Conservation (phyloP, 768 basidiomycete genomes). For the Agaricus sinodeliciosus region DNA sequence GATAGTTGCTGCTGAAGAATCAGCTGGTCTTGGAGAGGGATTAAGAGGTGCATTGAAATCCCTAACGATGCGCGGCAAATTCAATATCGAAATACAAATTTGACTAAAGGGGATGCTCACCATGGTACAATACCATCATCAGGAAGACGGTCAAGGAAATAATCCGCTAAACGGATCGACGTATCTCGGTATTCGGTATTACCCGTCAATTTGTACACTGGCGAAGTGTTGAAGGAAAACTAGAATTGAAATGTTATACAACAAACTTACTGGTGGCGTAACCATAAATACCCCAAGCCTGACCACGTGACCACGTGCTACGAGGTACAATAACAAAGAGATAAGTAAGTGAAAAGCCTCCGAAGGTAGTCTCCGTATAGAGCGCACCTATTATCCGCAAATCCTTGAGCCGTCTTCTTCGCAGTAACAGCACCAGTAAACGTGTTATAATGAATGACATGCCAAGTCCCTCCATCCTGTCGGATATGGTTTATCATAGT, state of each 20-base stretch:
- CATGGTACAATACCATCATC: constrained; percentile 62
- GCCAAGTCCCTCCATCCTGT: constrained; percentile 55
- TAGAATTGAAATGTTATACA: background rate
- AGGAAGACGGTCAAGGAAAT: constrained; percentile 57
- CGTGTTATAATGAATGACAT: constrained; percentile 62
- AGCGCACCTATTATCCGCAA: constrained; percentile 33
- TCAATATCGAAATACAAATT: background rate
- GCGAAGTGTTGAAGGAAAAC: background rate
- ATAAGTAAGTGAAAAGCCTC: background rate
- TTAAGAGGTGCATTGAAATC: constrained; percentile 64
- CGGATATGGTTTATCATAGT: constrained; percentile 65
- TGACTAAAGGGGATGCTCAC: constrained; percentile 23
- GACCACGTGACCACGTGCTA: constrained; percentile 74
- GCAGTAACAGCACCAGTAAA: constrained; percentile 55
- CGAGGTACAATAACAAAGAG: too few relatives aligned
- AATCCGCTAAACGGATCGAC: constrained; percentile 48
- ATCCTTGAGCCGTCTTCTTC: constrained; percentile 57
- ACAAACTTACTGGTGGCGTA: constrained; percentile 55
- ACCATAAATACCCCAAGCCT: constrained; percentile 67
- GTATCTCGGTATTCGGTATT: constrained; percentile 50
- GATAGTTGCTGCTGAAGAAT: constrained; percentile 65
- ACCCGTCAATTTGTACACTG: constrained; percentile 56
- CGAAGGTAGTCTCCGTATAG: background rate
- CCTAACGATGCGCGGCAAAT: too few relatives aligned
- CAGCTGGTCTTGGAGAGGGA: constrained; percentile 50